These are phyloP conservation scores for Ascochyta clinopodiicola DNA, from an alignment of 2,329 filamentous ascomycete genomes.

Conservation along the genomic window DNA sequence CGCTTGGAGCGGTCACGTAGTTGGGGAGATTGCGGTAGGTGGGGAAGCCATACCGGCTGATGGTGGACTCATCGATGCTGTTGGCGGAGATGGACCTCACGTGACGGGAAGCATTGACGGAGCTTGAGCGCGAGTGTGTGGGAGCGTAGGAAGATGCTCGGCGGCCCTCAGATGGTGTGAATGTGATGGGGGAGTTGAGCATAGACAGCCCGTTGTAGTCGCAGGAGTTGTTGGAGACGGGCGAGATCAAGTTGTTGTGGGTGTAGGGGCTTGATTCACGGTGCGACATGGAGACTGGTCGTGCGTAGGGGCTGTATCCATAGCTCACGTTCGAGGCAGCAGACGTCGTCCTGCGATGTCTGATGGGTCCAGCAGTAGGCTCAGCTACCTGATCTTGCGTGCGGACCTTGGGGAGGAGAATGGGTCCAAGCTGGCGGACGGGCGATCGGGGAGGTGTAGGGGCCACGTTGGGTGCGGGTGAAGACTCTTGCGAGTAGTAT, in stretches of 20 bases:
- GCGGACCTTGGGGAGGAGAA: conserved; percentile 84
- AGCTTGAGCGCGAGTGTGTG: conserved; percentile 63
- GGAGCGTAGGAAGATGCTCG: conserved; percentile 45
- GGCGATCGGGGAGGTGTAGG: conserved; percentile 75
- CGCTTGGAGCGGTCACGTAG: conserved; percentile 55
- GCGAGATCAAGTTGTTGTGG: conserved; percentile 54
- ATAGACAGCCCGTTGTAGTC: conserved; percentile 49
- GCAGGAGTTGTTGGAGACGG: conserved; percentile 52
- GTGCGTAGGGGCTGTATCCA: conserved; percentile 59
- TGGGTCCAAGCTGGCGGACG: conserved; percentile 77
- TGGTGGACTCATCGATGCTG: conserved; percentile 69
- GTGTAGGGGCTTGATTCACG: conserved; percentile 55
- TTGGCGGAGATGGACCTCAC: conserved; percentile 69
- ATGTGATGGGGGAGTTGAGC: conserved; percentile 71
- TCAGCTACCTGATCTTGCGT: conserved; percentile 81
- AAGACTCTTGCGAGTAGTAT: conserved; percentile 70
- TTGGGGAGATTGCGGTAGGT: conserved; percentile 78
- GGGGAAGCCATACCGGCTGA: conserved; percentile 80
- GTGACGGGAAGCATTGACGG: conserved; percentile 58
- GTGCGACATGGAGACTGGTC: conserved; percentile 53
- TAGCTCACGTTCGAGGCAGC: conserved; percentile 50
- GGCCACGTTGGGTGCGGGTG: conserved; percentile 70
- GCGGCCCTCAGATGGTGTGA: conserved; percentile 43
- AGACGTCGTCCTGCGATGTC: conserved; percentile 63
- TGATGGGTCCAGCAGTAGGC: conserved; percentile 61